phyloP scores from a whole-genome alignment of 345 rosid species.

The Toxicodendron radicans region DNA sequence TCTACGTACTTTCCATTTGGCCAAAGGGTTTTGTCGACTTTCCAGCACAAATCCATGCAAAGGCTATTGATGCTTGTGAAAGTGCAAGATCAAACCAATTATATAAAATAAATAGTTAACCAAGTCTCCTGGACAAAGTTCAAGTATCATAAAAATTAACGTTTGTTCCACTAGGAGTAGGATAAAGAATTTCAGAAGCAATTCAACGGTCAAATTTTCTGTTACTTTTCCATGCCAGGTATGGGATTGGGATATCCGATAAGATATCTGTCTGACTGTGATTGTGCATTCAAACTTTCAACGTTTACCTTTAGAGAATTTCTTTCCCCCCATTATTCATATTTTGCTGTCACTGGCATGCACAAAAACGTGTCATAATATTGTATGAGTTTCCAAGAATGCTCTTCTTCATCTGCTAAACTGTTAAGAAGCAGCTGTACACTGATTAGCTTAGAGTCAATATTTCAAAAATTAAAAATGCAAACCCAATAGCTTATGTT shows the following conservation, averaged over 20 bases:
- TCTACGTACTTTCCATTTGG: neutral
- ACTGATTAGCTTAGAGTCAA: too few relatives aligned
- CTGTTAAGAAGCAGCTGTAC: neutral
- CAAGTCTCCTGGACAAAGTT: neutral
- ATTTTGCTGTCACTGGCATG: neutral
- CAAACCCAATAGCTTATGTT: too few relatives aligned
- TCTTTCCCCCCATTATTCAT: neutral
- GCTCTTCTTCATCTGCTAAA: neutral
- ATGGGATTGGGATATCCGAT: too few relatives aligned
- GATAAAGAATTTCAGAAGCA: neutral
- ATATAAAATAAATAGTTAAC: neutral
- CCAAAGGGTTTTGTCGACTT: conserved; percentile 20
- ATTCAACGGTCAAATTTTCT: neutral
- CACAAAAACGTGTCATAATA: neutral
- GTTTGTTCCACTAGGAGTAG: neutral
- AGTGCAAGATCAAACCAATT: neutral
- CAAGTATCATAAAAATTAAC: neutral
- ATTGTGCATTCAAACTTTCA: neutral
- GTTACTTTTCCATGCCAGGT: neutral
- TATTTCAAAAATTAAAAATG: too few relatives aligned
- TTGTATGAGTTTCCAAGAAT: neutral
- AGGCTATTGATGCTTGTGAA: conserved; percentile 5
- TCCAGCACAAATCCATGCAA: conserved; percentile 23
- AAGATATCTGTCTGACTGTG: too few relatives aligned
- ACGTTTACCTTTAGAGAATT: neutral